phyloP scores from a whole-genome alignment of 768 basidiomycete species.

The Omphalotus guepiniiformis region DNA sequence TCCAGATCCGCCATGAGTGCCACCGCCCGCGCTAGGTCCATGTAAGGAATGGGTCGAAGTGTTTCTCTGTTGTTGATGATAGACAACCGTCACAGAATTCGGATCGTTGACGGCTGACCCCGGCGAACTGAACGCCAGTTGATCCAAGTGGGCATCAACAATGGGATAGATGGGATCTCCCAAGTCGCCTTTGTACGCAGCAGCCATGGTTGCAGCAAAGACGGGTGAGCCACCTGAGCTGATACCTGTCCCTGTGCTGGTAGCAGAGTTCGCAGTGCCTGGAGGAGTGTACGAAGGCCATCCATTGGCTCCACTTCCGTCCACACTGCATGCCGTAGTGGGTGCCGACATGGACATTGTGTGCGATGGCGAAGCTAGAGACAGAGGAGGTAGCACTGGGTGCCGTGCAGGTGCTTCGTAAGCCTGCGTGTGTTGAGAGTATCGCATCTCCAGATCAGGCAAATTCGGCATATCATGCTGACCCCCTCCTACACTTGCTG shows the following conservation, averaged over 20 bases:
- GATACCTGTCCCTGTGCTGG: constrained; percentile 37
- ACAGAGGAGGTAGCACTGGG: neutral
- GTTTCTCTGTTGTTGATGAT: neutral
- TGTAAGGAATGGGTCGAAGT: neutral
- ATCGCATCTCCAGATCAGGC: constrained; percentile 2
- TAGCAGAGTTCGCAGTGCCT: constrained; percentile 48
- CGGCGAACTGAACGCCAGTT: constrained; percentile 46
- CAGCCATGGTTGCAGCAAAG: constrained; percentile 32
- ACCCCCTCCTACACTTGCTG: neutral
- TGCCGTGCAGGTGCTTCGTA: constrained; percentile 20
- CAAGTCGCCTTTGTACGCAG: constrained; percentile 27
- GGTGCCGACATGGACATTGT: constrained; percentile 42
- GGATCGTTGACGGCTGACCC: constrained; percentile 1
- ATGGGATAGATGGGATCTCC: constrained; percentile 39
- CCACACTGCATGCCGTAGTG: constrained; percentile 43
- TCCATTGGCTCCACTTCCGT: constrained; percentile 42
- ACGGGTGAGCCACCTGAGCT: constrained; percentile 39
- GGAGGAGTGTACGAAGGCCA: constrained; percentile 67
- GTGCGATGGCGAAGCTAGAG: constrained; percentile 15
- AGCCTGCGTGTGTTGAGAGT: constrained; percentile 19
- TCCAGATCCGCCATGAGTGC: neutral
- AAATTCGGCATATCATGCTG: neutral
- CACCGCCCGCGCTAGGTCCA: neutral
- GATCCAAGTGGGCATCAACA: constrained; percentile 33
- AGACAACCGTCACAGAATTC: neutral